Conservation (phyloP, 73 alveolate genomes). For the Durusdinium trenchii region DNA sequence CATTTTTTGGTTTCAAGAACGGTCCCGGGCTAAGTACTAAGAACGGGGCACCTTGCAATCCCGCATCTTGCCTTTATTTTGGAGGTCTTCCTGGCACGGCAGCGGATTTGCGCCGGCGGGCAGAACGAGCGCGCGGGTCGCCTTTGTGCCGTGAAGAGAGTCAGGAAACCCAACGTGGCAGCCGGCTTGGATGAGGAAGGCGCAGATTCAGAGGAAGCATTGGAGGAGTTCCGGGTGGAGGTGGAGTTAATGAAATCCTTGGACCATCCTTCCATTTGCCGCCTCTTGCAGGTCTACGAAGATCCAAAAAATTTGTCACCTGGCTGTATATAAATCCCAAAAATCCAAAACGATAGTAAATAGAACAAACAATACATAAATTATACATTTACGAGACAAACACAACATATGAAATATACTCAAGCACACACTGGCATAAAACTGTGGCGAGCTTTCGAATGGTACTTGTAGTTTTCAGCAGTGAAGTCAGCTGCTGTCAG, state of each 20-base stretch:
- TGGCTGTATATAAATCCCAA: background rate
- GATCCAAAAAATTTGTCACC: conserved; percentile 55
- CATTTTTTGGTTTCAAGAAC: background rate
- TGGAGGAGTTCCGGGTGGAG: conserved; percentile 47
- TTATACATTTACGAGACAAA: no score
- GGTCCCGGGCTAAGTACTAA: background rate
- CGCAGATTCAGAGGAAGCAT: conserved; percentile 27
- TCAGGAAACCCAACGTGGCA: conserved; percentile 64
- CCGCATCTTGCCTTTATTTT: background rate
- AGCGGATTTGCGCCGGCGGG: conserved; percentile 9
- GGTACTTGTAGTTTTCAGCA: no score
- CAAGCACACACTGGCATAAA: no score
- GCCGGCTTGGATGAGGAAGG: conserved; percentile 68
- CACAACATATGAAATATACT: no score
- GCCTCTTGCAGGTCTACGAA: conserved; percentile 65
- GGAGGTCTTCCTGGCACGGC: conserved; percentile 62
- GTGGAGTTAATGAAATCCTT: conserved; percentile 63
- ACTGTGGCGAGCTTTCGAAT: no score
- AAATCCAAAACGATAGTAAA: no score
- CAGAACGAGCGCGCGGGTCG: conserved; percentile 27
- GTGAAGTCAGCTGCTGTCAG: background rate
- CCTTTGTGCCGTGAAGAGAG: conserved; percentile 57
- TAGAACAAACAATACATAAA: no score
- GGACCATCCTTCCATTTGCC: conserved; percentile 74
- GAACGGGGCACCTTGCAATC: background rate